Evolutionary conservation across 129 eudicot genomes (phyloP), one percentile per base, ranked within the genome.

Genomic region (Erigeron canadensis): DNA sequence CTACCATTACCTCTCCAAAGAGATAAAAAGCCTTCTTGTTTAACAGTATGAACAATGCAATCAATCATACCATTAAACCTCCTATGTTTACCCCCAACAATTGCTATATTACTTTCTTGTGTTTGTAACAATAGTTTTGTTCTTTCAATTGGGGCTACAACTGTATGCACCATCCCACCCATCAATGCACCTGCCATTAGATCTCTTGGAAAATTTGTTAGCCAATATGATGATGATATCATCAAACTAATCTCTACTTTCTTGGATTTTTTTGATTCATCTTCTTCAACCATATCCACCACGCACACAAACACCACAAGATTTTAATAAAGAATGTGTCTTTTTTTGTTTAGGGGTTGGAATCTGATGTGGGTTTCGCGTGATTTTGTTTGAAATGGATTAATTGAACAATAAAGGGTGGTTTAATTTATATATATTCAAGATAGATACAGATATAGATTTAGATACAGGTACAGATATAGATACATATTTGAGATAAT

Each of bases 1-100:
- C 96, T 94, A n/a, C 96, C 98, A 81, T 94, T 94, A 41, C 98
- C 98, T 78, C 98, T 94, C 98, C 98, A 94, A 67, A 94, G 82
- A 6, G 98, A 94, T 2, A 86, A 51, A 66, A 94, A 40, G 7
- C 98, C 98, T 79, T 94, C 98, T 58, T 94, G 86, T 59, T 75
- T 84, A 10, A 87, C 96, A 37, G 84, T 89, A 34, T 84, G 84
- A 2, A 77, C 66, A 76, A 94, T 87, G 82, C 96, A 89, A 86
- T 94, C 96, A 62, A 89, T 10, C 98, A 94, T 89, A 34, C 98
- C 98, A 70, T 84, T 89, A 67, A 85, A 94, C 82, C 96, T 94
- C 80, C 85, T 65, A 44, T 84, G 96, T 38, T 79, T 84, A 54
- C 88, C 90, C 12, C 78, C 77, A 63, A 89, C 82, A 77, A 94